These are phyloP conservation scores for Hypsizygus marmoreus DNA, from an alignment of 768 basidiomycete species.

Conservation along the genomic window DNA sequence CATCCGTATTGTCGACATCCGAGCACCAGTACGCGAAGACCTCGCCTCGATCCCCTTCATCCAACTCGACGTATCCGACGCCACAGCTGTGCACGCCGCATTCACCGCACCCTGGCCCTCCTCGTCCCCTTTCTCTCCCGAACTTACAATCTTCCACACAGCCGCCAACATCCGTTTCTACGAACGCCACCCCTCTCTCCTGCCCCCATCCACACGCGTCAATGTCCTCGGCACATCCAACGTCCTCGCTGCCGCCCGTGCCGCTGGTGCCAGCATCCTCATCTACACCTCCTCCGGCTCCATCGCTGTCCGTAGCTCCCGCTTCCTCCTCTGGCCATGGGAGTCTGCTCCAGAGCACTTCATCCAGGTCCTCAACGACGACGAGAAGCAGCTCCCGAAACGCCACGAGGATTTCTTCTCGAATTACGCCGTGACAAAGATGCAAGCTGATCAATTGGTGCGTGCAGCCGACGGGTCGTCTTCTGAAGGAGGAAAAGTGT, in stretches of 20 bases:
- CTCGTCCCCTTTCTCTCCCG: slow-evolving; percentile 21
- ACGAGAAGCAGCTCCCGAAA: slow-evolving; percentile 52
- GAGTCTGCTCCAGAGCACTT: slow-evolving; percentile 56
- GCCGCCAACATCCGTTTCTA: slow-evolving; percentile 81
- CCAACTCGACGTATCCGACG: slow-evolving; percentile 59
- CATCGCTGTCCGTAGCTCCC: slow-evolving; percentile 54
- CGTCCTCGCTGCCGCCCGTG: slow-evolving; percentile 58
- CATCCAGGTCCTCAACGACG: slow-evolving; percentile 66
- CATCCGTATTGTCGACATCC: slow-evolving; percentile 70
- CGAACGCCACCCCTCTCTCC: slow-evolving; percentile 55
- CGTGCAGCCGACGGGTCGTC: slow-evolving; percentile 36
- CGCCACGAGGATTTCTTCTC: slow-evolving; percentile 69
- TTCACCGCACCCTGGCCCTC: slow-evolving; percentile 67
- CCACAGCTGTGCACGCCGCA: slow-evolving; percentile 53
- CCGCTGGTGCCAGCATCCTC: slow-evolving; percentile 55
- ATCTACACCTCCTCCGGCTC: slow-evolving; percentile 79
- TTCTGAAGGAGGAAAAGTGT: slow-evolving; percentile 25
- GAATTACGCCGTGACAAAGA: slow-evolving; percentile 74
- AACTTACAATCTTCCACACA: slow-evolving; percentile 73
- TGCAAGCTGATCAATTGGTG: slow-evolving; percentile 51
- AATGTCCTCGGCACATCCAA: slow-evolving; percentile 72
- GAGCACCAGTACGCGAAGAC: slow-evolving; percentile 58
- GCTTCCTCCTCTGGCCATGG: slow-evolving; percentile 79
- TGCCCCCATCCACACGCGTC: slow-evolving; percentile 57
- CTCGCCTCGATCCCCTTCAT: slow-evolving; percentile 58